A percentile compares a stretch with the other conserved stretches of the same genome.
These are phyloP conservation scores for Cytospora schulzeri DNA, from an alignment of 2,329 filamentous ascomycete genomes.

Conservation along the genomic window DNA sequence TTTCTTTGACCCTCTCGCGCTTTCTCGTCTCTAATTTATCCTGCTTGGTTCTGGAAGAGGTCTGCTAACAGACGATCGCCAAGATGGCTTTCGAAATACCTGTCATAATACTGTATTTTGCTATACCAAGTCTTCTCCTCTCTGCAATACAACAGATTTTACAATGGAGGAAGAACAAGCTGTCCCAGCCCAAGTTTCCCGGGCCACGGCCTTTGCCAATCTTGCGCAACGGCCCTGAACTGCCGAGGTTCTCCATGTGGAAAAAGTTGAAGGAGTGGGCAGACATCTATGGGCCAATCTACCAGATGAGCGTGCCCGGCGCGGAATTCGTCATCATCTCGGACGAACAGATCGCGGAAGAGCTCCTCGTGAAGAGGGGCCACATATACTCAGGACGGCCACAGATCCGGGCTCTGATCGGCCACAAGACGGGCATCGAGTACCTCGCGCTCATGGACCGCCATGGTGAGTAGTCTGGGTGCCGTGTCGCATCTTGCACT, in stretches of 20 bases:
- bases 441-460: constrained; percentile 56
- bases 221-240: constrained; percentile 51
- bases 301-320: constrained; percentile 44
- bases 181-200: constrained; percentile 41
- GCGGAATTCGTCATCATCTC: constrained; percentile 49
- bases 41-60: neutral
- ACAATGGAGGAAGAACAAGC: constrained; percentile 37
- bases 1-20: constrained; percentile 8
- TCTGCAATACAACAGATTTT: constrained; percentile 44
- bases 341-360: constrained; percentile 50
- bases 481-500: neutral
- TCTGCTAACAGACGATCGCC: neutral
- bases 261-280: constrained; percentile 54
- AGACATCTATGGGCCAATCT: constrained; percentile 46
- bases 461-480: constrained; percentile 41
- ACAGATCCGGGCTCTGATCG: constrained; percentile 51
- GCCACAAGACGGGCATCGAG: constrained; percentile 50
- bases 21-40: neutral
- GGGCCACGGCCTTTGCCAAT: constrained; percentile 51
- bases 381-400: constrained; percentile 54
- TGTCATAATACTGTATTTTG: constrained; percentile 47
- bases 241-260: constrained; percentile 50
- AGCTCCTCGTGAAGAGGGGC: constrained; percentile 51
- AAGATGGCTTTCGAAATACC: constrained; percentile 40
- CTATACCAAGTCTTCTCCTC: constrained; percentile 47